phyloP scores from a whole-genome alignment of 164 flowering plant genomes.

The Tinospora cordifolia region DNA sequence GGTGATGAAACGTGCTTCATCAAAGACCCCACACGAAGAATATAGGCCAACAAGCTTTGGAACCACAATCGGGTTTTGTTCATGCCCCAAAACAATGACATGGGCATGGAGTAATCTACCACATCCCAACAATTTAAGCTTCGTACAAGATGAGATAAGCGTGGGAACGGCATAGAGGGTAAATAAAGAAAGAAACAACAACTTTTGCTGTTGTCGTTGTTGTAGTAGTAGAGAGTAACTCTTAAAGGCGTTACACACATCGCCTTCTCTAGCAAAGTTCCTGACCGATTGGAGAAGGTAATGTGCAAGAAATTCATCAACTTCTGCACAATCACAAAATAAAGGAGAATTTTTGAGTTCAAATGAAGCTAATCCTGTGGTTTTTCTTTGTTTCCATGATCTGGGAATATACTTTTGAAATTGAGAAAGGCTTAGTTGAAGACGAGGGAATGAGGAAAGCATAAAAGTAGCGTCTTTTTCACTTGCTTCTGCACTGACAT shows the following conservation, averaged over 20 bases:
- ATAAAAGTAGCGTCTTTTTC: neutral
- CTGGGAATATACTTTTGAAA: neutral
- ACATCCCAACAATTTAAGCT: conserved; percentile 18
- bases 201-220: conserved; percentile 3
- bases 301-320: conserved; percentile 6
- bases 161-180: conserved; percentile 26
- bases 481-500: neutral
- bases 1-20: conserved; percentile 28
- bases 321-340: too few relatives aligned
- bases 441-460: neutral
- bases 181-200: conserved; percentile 3
- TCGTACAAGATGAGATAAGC: conserved; percentile 30
- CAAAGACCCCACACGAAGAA: conserved; percentile 20
- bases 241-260: conserved; percentile 26
- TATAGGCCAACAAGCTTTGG: conserved; percentile 42
- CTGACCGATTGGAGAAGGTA: conserved; percentile 10
- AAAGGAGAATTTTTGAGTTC: neutral
- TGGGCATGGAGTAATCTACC: conserved; percentile 43
- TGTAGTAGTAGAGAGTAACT: conserved; percentile 27
- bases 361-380: neutral
- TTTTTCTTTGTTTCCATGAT: neutral
- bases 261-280: conserved; percentile 10
- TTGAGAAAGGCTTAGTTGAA: neutral
- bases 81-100: conserved; percentile 29
- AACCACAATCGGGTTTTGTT: conserved; percentile 29